Evolutionary conservation across 352 stramenopile genomes (phyloP), one percentile per base, ranked within the genome.

Genomic region (Phytophthora idaei): DNA sequence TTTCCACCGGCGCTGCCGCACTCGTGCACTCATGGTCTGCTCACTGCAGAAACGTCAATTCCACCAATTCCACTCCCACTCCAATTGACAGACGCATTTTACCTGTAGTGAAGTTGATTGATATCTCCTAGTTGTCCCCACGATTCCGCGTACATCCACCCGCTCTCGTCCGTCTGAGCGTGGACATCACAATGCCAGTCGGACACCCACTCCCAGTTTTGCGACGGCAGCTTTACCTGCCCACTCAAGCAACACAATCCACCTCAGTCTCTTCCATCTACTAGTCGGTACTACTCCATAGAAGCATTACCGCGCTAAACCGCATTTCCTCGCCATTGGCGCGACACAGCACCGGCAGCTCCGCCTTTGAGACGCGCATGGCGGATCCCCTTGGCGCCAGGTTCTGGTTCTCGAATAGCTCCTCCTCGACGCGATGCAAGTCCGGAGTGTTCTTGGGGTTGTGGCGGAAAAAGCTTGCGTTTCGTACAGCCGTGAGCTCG

Each of bases 181-280:
- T 76, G 57, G 6, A 92, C 57, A 53, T 86, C 74, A 14, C 70
- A 67, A 1, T 42, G 32, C 81, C 83, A 92, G 46, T 80, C 69
- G 10, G 69, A 80, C 25, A 88, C 72, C 83, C 83, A 92, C 61
- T 81, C 64, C 83, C 83, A 92, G 48, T 87, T 78, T 8, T 29
- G 42, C 2, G 73, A 87, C 37, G 83, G 83, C 44, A 90, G 57
- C 45, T 28, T 14, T 3, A 92, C 62, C 81, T 92, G 39, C 31
- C 12, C 32, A 61, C 6, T 42, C 14, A 42, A 5, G 6, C 49
- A 29, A 5, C 1, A 1, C 37, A n/a, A 25, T 21, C 4, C 36
- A 3, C 65, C 34, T 34, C 17, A 25, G 15, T 25, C 11, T 42
- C 5, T 11, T 5, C 59, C 76, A 44, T 29, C 64, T 63, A 48